Base-by-base conservation (phyloP, 768 basidiomycete genomes). In the Mycena leptocephala region DNA sequence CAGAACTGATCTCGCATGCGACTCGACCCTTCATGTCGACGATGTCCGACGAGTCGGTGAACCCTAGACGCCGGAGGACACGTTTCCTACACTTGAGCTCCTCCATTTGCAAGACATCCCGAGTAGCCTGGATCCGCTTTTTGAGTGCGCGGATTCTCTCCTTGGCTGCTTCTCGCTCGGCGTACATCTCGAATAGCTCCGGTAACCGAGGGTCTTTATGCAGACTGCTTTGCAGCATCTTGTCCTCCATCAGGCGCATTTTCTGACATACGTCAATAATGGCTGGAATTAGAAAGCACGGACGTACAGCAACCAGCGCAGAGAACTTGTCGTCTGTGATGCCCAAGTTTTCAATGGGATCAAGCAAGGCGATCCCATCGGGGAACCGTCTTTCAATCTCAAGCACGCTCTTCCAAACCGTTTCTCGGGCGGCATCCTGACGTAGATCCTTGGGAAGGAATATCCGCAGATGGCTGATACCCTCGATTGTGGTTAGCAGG, bases 21-120 rank as follows among this genome's bases (percentile, higher is more conserved):
- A 99, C 98, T 46, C 98, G 90, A 0, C 98, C 98, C 87, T 99
- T 99, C 91, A 97, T 93, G 82, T 99, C 98, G 26, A 99, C 96
- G 72, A 99, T 98, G 84, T 99, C 98, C 0, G 94, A 91, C 13
- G 93, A 83, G 18, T 91, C 94, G 3, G 97, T 97, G 88, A 99
- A 99, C 0, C 95, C 97, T 8, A 99, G 87, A 39, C 98, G 91
- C 41, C 98, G 92, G 32, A 99, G 89, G 0, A 98, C 97, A 28
- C 98, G 95, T 85, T 99, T 99, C 72, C 98, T 90, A 79, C 93
- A 94, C 85, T 97, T 98, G 81, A 99, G 93, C 84, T 99, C 98
- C 83, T 99, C 98, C 65, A 99, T 90, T 83, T 99, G 98, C 51
- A 99, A 87, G 11, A 99, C 92, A 76, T 98, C 97, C 65, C 97